Conservation (phyloP, 495 filamentous ascomycete species). For the Xylaria bambusicola region DNA sequence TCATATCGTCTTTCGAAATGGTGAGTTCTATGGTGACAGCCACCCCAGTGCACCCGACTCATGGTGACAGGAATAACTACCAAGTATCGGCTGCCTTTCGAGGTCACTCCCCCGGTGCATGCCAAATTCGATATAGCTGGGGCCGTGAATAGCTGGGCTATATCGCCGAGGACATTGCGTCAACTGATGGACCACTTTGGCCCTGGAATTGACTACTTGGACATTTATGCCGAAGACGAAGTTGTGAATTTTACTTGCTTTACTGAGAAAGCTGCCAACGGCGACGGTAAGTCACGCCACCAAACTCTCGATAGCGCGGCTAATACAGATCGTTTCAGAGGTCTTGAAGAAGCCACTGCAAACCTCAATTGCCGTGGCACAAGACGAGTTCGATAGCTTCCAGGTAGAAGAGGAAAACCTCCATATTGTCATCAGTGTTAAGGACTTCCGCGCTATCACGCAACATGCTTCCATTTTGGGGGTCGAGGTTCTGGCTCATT, state of each 20-base stretch:
- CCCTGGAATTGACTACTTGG: conserved; percentile 84
- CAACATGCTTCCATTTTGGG: conserved; percentile 78
- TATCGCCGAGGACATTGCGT: conserved; percentile 70
- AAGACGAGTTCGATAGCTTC: conserved; percentile 83
- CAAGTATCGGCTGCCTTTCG: conserved; percentile 89
- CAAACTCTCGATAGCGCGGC: not conserved
- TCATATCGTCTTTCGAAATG: conserved; percentile 82
- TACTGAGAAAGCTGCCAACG: conserved; percentile 84
- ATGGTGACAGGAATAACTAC: conserved; percentile 71
- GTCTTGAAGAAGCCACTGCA: conserved; percentile 92
- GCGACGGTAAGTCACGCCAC: conserved; percentile 61
- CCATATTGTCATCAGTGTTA: conserved; percentile 86
- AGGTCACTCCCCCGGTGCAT: conserved; percentile 76
- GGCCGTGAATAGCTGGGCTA: conserved; percentile 76
- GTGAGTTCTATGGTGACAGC: conserved; percentile 41
- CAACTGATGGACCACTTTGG: conserved; percentile 93
- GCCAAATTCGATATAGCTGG: conserved; percentile 77
- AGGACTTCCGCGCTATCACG: conserved; percentile 91
- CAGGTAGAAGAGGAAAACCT: conserved; percentile 71
- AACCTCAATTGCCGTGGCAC: conserved; percentile 85
- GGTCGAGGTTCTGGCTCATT: conserved; percentile 70
- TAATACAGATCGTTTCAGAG: conserved; percentile 50
- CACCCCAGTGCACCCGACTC: not conserved
- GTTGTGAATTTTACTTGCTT: conserved; percentile 83
- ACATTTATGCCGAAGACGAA: conserved; percentile 72